Evolutionary conservation across 768 basidiomycete genomes (phyloP).

Genomic region (Macrolepiota dolichaula): DNA sequence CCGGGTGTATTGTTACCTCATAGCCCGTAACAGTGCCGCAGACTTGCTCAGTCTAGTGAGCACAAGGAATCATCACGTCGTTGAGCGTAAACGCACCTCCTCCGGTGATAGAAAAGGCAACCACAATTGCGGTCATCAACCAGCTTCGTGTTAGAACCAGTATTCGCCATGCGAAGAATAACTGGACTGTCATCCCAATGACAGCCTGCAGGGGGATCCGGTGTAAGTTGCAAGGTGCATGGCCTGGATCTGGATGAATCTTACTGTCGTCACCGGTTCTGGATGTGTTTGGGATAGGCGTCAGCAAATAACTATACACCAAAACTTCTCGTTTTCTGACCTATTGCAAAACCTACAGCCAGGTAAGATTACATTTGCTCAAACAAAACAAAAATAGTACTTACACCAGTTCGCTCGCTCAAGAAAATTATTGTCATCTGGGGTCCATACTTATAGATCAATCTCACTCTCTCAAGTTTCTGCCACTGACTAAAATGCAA

Average conservation of each 20-base stretch:
- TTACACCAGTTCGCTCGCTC: slow-evolving; percentile 10
- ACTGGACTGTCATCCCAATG: slow-evolving; percentile 39
- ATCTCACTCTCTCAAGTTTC: not conserved
- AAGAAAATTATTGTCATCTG: slow-evolving; percentile 15
- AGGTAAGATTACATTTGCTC: not conserved
- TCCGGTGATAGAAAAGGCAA: slow-evolving; percentile 17
- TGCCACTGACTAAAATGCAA: slow-evolving; percentile 36
- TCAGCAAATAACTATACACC: not conserved
- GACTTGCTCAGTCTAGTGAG: slow-evolving; percentile 14
- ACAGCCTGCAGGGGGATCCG: slow-evolving; percentile 30
- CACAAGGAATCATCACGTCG: not conserved
- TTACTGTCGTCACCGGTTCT: slow-evolving; percentile 45
- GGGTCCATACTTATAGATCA: not conserved
- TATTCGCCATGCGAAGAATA: slow-evolving; percentile 42
- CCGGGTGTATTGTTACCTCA: slow-evolving; percentile 19
- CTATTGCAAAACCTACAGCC: not conserved
- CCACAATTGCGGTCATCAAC: slow-evolving; percentile 14
- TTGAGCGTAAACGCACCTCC: slow-evolving; percentile 16
- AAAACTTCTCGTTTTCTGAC: not conserved
- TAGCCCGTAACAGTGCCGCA: slow-evolving; percentile 25
- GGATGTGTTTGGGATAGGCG: not conserved
- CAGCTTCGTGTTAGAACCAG: slow-evolving; percentile 23
- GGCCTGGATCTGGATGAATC: not conserved
- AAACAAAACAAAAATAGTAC: not conserved
- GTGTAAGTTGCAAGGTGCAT: not conserved